Conservation (phyloP, 495 filamentous ascomycete genomes). For the Penicillium tannophilum region DNA sequence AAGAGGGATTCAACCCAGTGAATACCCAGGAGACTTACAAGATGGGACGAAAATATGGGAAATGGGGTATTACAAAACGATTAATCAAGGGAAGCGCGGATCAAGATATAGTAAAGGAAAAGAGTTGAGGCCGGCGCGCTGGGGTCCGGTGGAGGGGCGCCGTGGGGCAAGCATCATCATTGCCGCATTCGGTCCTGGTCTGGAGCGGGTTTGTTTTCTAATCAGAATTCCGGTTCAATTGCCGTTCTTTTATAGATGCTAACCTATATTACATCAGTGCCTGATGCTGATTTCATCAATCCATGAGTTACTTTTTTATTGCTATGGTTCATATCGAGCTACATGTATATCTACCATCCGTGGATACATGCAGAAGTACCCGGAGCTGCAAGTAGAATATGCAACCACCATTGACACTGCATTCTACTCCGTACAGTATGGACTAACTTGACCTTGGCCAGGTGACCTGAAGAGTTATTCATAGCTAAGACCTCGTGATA, state of each 20-base stretch:
- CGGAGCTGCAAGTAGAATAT: not conserved
- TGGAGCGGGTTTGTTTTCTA: slow-evolving; percentile 15
- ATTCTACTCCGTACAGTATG: not conserved
- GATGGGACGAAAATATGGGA: slow-evolving; percentile 9
- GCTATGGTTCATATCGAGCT: not conserved
- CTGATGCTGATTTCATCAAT: not conserved
- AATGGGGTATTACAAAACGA: slow-evolving; percentile 12
- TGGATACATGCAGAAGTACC: not conserved
- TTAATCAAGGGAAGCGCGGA: slow-evolving; percentile 14
- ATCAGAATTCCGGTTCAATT: slow-evolving; percentile 1
- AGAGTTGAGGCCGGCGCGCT: slow-evolving; percentile 43
- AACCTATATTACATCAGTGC: not conserved
- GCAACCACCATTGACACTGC: not conserved
- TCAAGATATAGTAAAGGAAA: slow-evolving; percentile 15
- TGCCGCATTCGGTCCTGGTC: slow-evolving; percentile 29
- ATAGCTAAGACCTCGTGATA: not conserved
- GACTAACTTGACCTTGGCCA: not conserved
- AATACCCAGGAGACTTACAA: slow-evolving; percentile 9
- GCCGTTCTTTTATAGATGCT: not conserved
- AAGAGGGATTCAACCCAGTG: slow-evolving; percentile 8
- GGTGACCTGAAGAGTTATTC: not conserved
- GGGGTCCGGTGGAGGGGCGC: slow-evolving; percentile 43
- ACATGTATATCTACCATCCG: not conserved
- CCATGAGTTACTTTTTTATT: not conserved
- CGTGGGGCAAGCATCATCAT: slow-evolving; percentile 38